Conservation (phyloP, 2,329 filamentous ascomycete genomes). For the Monosporascus cannonballus region DNA sequence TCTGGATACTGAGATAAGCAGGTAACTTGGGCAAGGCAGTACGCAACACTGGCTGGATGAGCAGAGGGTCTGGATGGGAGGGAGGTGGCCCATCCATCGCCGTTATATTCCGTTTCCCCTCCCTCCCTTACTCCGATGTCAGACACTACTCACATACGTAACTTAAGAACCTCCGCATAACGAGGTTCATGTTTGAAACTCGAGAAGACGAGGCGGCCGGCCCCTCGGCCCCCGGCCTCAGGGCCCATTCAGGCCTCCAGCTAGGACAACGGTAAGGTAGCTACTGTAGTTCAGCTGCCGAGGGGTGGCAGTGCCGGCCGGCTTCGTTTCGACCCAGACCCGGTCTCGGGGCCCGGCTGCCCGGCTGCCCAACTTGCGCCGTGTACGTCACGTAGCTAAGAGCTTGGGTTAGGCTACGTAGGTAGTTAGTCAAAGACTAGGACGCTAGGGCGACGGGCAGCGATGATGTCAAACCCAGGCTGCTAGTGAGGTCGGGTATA, state of each 20-base stretch:
- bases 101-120: not conserved
- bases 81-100: conserved; percentile 3
- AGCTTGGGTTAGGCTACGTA: no score
- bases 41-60: not conserved
- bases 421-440: no score
- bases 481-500: no score
- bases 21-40: no score
- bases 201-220: not conserved
- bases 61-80: not conserved
- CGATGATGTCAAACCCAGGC: no score
- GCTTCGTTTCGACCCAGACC: not conserved
- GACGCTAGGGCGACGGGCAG: no score
- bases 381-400: no score
- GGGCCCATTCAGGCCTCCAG: no score
- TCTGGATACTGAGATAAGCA: no score
- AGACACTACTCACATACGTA: not conserved
- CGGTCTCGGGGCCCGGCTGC: not conserved
- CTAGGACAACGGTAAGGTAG: not conserved
- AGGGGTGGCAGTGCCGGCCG: conserved; percentile 8
- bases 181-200: no score
- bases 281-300: conserved; percentile 3
- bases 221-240: not conserved
- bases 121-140: not conserved
- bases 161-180: not conserved
- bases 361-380: no score